These are phyloP conservation scores for Exophiala oligosperma DNA, from an alignment of 2,329 filamentous ascomycete species.

Conservation along the genomic window DNA sequence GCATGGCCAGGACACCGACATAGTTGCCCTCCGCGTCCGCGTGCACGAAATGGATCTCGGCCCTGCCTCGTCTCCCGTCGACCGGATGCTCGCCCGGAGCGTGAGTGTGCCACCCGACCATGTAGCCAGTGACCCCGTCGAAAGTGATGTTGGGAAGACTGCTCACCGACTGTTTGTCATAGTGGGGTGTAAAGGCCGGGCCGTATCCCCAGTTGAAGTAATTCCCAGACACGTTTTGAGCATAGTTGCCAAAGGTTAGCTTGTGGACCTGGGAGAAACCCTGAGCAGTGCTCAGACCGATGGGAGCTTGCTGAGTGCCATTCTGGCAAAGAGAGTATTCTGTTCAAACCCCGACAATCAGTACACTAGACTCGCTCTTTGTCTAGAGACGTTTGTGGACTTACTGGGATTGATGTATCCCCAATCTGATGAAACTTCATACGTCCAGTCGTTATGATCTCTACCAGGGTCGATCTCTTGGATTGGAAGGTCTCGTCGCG, in stretches of 20 bases:
- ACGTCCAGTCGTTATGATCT: slow-evolving; percentile 9
- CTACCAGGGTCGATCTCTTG: slow-evolving; percentile 2
- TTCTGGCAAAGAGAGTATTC: slow-evolving; percentile 49
- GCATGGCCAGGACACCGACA: slow-evolving; percentile 47
- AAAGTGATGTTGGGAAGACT: slow-evolving; percentile 43
- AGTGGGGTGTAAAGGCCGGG: slow-evolving; percentile 42
- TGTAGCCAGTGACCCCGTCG: slow-evolving; percentile 48
- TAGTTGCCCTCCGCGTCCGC: slow-evolving; percentile 42
- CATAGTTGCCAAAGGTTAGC: slow-evolving; percentile 43
- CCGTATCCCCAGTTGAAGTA: slow-evolving; percentile 53
- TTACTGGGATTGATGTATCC: slow-evolving; percentile 10
- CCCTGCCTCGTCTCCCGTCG: slow-evolving; percentile 38
- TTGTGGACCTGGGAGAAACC: slow-evolving; percentile 43
- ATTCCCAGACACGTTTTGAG: slow-evolving; percentile 36
- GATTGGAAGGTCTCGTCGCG: neutral
- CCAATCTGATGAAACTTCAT: slow-evolving; percentile 14
- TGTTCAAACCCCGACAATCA: neutral
- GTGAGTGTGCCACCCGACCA: slow-evolving; percentile 53
- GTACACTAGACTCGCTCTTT: neutral
- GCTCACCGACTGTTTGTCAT: slow-evolving; percentile 37
- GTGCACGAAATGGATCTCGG: slow-evolving; percentile 53
- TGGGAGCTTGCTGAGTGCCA: slow-evolving; percentile 52
- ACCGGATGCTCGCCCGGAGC: slow-evolving; percentile 51
- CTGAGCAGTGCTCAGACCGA: slow-evolving; percentile 42
- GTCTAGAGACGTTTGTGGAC: neutral